Base-by-base conservation (phyloP, 2,329 filamentous ascomycete species). In the Clonostachys byssicola region DNA sequence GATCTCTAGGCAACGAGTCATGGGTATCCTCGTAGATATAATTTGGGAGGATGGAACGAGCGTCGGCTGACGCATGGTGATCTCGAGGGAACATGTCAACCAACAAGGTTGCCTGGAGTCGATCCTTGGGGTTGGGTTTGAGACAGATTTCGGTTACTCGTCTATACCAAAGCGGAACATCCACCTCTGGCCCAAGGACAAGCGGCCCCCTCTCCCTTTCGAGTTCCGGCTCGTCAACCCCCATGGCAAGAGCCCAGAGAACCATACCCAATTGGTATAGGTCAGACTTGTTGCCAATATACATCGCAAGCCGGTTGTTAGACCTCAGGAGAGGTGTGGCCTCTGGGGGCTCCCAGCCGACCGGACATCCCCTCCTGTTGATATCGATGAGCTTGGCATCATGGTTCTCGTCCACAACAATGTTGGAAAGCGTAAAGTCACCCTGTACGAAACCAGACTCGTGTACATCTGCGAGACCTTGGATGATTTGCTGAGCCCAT, bases 301-400 rank as follows among this genome's bases (percentile, higher is more conserved):
- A 96, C 86, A 97, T 96, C 42, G 89, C 88, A 46, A 99, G 92
- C 33, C 90, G 81, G 65, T 96, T 92, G 49, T 88, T 89, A 64
- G 85, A 92, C 54, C 92, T 85, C 51, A 97, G 90, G 47, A 97
- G 81, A 6, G 81, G 80, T 14, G 85, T 86, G 47, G 95, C 87
- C 67, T 99, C 94, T 5, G 94, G 94, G 4, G 94, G 92, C 56
- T 99, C 94, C 94, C 94, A 99, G 20, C 92, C 92, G 5, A 97
- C 89, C 0, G 94, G 94, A 59, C 94, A 99, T n/a, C 94, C 94
- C 57, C 94, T 80, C 47, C 94, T 81, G 69, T 99, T 99, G 71
- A 99, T 96, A 66, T 99, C 94, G 60, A 99, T 99, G 55, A 99
- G 97, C 59, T 95, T 92, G 9, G 92, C 94, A 60, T 96, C 80